Evolutionary conservation across 768 basidiomycete species (phyloP).

Genomic region (Rhodotorula paludigena): DNA sequence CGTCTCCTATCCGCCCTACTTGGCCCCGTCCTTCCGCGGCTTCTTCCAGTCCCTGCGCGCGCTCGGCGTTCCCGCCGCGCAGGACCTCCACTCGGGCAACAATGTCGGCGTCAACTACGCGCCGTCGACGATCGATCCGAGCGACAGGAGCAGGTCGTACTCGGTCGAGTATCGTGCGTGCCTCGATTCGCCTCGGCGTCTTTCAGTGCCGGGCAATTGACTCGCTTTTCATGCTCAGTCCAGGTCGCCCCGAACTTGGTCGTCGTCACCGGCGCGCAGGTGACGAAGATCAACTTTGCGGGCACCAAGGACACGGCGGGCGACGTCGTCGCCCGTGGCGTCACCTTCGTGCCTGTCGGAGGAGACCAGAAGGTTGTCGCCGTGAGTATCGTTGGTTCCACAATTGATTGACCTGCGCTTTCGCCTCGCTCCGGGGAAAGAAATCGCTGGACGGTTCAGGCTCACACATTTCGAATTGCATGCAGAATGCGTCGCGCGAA

Average conservation of each 20-base stretch:
- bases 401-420: not conserved
- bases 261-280: conserved; percentile 50
- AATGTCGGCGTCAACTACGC: conserved; percentile 19
- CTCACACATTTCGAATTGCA: too few species aligned
- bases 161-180: conserved; percentile 32
- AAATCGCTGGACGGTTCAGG: too few species aligned
- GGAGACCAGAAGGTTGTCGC: not conserved
- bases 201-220: too few species aligned
- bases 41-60: conserved; percentile 8
- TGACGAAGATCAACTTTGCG: conserved; percentile 39
- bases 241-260: conserved; percentile 43
- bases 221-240: not conserved
- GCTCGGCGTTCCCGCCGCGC: conserved; percentile 8
- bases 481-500: conserved; percentile 11
- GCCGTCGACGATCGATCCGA: conserved; percentile 1
- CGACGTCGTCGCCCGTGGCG: conserved; percentile 19
- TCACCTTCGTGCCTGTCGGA: conserved; percentile 12
- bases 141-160: conserved; percentile 4
- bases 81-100: conserved; percentile 3
- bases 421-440: too few species aligned
- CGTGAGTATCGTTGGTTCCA: not conserved
- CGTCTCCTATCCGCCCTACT: conserved; percentile 16
- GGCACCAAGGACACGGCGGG: not conserved
- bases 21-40: conserved; percentile 10
- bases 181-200: not conserved